phyloP scores from a whole-genome alignment of 192 early-diverging fungal genomes.

The Neocallimastix lanati region DNA sequence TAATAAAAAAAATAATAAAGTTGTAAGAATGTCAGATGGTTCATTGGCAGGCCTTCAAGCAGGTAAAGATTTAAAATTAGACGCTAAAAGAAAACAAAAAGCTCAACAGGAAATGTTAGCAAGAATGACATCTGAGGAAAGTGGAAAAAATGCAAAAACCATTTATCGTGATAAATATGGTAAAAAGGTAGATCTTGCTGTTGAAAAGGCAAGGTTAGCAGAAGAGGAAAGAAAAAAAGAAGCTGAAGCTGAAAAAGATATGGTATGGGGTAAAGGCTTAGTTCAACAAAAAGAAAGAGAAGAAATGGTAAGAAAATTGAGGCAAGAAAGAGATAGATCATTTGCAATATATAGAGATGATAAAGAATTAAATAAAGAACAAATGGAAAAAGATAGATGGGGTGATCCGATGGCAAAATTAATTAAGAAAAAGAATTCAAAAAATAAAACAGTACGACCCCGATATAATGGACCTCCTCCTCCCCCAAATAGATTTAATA shows the following conservation, averaged over 20 bases:
- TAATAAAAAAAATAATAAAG: not conserved
- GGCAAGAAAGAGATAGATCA: conserved; percentile 11
- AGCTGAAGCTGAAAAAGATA: conserved; percentile 15
- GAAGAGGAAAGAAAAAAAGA: conserved; percentile 13
- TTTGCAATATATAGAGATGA: conserved; percentile 26
- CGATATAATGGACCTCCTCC: conserved; percentile 30
- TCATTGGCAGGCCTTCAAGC: not conserved
- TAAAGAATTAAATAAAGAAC: conserved; percentile 27
- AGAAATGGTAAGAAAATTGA: conserved; percentile 6
- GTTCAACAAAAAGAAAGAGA: conserved; percentile 25
- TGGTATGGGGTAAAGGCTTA: conserved; percentile 43
- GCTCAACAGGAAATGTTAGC: not conserved
- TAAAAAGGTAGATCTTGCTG: conserved; percentile 26
- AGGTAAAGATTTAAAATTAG: not conserved
- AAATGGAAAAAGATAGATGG: conserved; percentile 35
- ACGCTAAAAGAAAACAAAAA: not conserved
- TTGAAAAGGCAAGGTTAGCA: conserved; percentile 13
- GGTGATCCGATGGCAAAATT: conserved; percentile 46
- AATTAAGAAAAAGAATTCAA: conserved; percentile 13
- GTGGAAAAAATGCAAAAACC: conserved; percentile 21
- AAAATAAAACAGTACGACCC: conserved; percentile 14
- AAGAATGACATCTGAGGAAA: not conserved
- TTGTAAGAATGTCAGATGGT: not conserved
- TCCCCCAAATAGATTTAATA: conserved; percentile 47
- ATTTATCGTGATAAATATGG: conserved; percentile 49